A percentile compares a stretch with the other conserved stretches of the same genome.
Conservation (phyloP, 306 rosid genomes). For the Echinosophora koreensis region DNA sequence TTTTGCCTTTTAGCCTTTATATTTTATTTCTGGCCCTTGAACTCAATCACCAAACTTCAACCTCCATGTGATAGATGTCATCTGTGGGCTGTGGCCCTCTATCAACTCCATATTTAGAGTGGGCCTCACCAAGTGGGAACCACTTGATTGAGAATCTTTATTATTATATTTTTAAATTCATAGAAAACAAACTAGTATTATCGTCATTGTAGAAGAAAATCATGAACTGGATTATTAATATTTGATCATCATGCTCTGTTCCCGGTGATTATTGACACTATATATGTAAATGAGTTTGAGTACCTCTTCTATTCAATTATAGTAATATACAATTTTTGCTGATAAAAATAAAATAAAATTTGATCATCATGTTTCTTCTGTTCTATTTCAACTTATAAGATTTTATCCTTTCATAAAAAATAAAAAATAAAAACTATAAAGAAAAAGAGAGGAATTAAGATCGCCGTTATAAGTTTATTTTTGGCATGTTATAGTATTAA, state of each 20-base stretch:
- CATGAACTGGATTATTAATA: slow-evolving; percentile 24
- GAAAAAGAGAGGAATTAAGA: background rate
- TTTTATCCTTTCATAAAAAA: no score
- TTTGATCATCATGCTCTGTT: no score
- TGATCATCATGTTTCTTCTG: slow-evolving; percentile 7
- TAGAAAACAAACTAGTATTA: background rate
- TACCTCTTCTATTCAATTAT: no score
- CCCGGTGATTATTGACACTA: no score
- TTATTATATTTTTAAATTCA: slow-evolving; percentile 17
- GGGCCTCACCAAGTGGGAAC: slow-evolving; percentile 41
- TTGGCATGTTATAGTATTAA: background rate
- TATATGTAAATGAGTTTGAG: no score
- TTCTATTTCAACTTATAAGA: slow-evolving; percentile 20
- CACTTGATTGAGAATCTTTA: slow-evolving; percentile 47
- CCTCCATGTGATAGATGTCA: slow-evolving; percentile 38
- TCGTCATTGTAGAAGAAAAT: slow-evolving; percentile 30
- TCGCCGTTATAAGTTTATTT: background rate
- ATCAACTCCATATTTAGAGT: slow-evolving; percentile 35
- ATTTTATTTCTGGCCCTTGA: background rate
- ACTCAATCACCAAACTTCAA: slow-evolving; percentile 49
- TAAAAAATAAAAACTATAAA: background rate
- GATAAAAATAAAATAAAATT: no score
- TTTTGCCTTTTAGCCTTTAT: background rate
- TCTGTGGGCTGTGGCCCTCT: slow-evolving; percentile 22
- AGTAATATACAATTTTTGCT: no score